A percentile compares a stretch with the other conserved stretches of the same genome.
These are phyloP conservation scores for Hamigera avellanea DNA, from an alignment of 495 filamentous ascomycete genomes.

Conservation along the genomic window DNA sequence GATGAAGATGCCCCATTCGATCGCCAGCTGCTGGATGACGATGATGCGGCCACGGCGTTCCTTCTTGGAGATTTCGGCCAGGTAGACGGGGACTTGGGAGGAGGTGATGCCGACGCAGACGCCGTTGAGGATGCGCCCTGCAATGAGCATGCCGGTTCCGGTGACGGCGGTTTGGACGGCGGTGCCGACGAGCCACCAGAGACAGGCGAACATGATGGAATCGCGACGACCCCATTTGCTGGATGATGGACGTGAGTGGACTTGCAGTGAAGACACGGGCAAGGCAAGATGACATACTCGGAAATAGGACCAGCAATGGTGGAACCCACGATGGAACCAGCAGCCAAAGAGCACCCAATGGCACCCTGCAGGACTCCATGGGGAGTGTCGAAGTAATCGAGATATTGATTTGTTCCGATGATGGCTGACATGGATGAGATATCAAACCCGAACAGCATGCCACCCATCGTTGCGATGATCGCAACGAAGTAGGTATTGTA, in stretches of 20 bases:
- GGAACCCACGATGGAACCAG: conserved; percentile 54
- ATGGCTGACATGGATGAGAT: conserved; percentile 47
- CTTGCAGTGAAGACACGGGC: no score
- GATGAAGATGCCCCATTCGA: conserved; percentile 58
- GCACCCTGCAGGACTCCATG: conserved; percentile 42
- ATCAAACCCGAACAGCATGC: no score
- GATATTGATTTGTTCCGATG: conserved; percentile 52
- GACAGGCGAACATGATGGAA: conserved; percentile 51
- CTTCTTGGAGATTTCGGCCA: conserved; percentile 59
- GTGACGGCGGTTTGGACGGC: conserved; percentile 52
- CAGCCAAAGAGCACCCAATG: conserved; percentile 54
- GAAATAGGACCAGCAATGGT: conserved; percentile 53
- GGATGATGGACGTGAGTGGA: no score
- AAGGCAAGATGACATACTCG: conserved; percentile 18
- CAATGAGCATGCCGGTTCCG: conserved; percentile 51
- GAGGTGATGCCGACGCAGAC: conserved; percentile 65
- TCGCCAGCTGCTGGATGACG: conserved; percentile 65
- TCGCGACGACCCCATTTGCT: conserved; percentile 48
- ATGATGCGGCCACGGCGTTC: conserved; percentile 58
- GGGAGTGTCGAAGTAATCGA: conserved; percentile 49
- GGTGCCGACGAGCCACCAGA: conserved; percentile 62
- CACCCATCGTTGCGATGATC: no score
- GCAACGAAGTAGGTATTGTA: no score
- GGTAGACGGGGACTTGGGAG: conserved; percentile 72
- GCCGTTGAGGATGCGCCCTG: conserved; percentile 60